phyloP scores from a whole-genome alignment of 805 yeast genomes.

The Candida loeiensis region DNA sequence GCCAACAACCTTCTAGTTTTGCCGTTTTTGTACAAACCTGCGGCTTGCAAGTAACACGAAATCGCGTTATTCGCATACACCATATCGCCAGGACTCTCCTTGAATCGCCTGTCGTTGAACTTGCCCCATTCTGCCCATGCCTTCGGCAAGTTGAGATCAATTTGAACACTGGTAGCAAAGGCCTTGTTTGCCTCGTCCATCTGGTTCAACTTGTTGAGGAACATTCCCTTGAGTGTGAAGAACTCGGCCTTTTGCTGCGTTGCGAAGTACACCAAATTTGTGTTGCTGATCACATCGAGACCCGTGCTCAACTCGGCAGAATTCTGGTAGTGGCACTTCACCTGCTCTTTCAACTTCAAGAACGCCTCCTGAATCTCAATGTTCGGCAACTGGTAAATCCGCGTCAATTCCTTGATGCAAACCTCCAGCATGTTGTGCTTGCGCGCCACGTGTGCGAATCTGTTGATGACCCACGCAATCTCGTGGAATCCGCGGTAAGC shows the following conservation, averaged over 20 bases:
- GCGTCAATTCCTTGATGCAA: conserved; percentile 85
- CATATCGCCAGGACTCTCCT: conserved; percentile 77
- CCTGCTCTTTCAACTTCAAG: conserved; percentile 91
- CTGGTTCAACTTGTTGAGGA: conserved; percentile 83
- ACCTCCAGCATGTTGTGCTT: conserved; percentile 97
- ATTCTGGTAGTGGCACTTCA: conserved; percentile 94
- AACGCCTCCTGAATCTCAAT: conserved; percentile 98
- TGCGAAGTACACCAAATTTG: conserved; percentile 92
- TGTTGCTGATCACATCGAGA: conserved; percentile 92
- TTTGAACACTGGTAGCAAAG: conserved; percentile 95
- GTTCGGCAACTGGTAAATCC: conserved; percentile 92
- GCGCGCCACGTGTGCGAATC: conserved; percentile 98
- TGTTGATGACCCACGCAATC: conserved; percentile 96
- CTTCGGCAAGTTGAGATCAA: conserved; percentile 88
- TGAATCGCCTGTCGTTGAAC: conserved; percentile 83
- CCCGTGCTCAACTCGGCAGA: conserved; percentile 91
- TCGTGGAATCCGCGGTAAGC: conserved; percentile 98
- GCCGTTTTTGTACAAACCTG: conserved; percentile 90
- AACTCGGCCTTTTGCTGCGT: conserved; percentile 98
- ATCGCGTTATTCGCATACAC: conserved; percentile 89
- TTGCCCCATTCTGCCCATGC: conserved; percentile 99
- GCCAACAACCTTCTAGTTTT: conserved; percentile 86
- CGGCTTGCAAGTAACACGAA: conserved; percentile 95
- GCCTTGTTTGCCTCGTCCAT: conserved; percentile 97
- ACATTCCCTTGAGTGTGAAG: conserved; percentile 97